Evolutionary conservation across 2,329 filamentous ascomycete genomes (phyloP), one percentile per base, ranked within the genome.

Genomic region (Calonectria crousiana): DNA sequence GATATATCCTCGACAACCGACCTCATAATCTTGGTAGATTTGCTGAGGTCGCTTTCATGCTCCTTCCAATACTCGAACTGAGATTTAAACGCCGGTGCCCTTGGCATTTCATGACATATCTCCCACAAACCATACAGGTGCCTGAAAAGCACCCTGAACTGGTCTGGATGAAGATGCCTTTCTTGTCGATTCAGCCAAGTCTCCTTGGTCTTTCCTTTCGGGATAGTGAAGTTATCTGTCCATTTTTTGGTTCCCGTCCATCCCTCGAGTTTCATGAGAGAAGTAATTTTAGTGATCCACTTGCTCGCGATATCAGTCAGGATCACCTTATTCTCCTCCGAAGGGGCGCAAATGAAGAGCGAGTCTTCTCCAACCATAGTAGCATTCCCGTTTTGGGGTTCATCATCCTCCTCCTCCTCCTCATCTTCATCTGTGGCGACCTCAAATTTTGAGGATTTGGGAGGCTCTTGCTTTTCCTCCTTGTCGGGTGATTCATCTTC

Each of bases 61-160:
- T 75, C 32, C 2, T 67, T 74, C 8, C 73, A 23, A 65, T 81
- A 78, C n/a, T 62, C 47, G 26, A 60, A 44, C 56, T 81, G 80
- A 10, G 26, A 58, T 30, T 72, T 58, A 14, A 75, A 65, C 8
- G 51, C 34, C 11, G 74, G 69, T 9, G 72, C 56, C 52, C 44
- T 47, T 1, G 80, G 80, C 23, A 79, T 72, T 2, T 75, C 8
- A 1, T 69, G 68, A 49, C 75, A 81, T 6, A 78, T 60, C 14
- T 52, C 18, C 49, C 76, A 73, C 16, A 81, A 71, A 11, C 38
- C 8, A 41, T 68, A 60, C 8, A 81, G 58, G 23, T 62, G 41
- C 10, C 32, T 67, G 44, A 81, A 69, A 32, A 81, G 69, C 8
- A 52, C 47, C 30, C 38, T 70, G 44, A 74, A 79, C 3, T 34